A percentile compares a stretch with the other conserved stretches of the same genome.
Conservation (phyloP, 1,284 basidiomycete species). For the Cryptococcus sp. region DNA sequence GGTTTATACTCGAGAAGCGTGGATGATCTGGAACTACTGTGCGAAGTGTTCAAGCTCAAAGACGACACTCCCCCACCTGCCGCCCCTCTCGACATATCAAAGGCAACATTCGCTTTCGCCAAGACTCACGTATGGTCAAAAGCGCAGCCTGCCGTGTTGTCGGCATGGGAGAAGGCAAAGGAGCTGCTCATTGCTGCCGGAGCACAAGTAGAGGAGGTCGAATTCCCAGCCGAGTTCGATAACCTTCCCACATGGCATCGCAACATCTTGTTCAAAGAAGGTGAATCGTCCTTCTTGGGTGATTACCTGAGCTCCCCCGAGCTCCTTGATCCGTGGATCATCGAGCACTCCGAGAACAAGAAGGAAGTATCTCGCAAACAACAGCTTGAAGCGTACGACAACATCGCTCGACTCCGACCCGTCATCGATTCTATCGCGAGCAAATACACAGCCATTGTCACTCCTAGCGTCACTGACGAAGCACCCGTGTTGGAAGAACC, state of each 20-base stretch:
- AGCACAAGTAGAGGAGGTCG: slow-evolving; percentile 31
- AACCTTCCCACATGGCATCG: slow-evolving; percentile 24
- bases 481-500: slow-evolving; percentile 27
- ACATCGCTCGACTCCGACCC: slow-evolving; percentile 27
- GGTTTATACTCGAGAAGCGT: slow-evolving; percentile 39
- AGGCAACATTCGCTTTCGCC: slow-evolving; percentile 34
- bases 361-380: slow-evolving; percentile 13
- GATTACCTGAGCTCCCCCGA: slow-evolving; percentile 24
- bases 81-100: slow-evolving; percentile 15
- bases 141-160: slow-evolving; percentile 16
- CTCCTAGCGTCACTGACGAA: slow-evolving; percentile 30
- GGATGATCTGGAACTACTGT: slow-evolving; percentile 36
- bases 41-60: slow-evolving; percentile 28
- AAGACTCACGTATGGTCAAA: slow-evolving; percentile 31
- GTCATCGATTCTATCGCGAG: slow-evolving; percentile 25
- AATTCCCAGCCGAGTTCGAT: slow-evolving; percentile 23
- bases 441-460: slow-evolving; percentile 32
- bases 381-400: slow-evolving; percentile 31
- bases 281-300: slow-evolving; percentile 22
- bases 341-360: slow-evolving; percentile 25
- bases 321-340: slow-evolving; percentile 22
- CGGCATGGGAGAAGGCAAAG: slow-evolving; percentile 24
- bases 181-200: slow-evolving; percentile 20
- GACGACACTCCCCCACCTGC: slow-evolving; percentile 28
- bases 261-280: slow-evolving; percentile 31